Base-by-base conservation (phyloP, 805 yeast genomes). In the Priceomyces fermenticarens region DNA sequence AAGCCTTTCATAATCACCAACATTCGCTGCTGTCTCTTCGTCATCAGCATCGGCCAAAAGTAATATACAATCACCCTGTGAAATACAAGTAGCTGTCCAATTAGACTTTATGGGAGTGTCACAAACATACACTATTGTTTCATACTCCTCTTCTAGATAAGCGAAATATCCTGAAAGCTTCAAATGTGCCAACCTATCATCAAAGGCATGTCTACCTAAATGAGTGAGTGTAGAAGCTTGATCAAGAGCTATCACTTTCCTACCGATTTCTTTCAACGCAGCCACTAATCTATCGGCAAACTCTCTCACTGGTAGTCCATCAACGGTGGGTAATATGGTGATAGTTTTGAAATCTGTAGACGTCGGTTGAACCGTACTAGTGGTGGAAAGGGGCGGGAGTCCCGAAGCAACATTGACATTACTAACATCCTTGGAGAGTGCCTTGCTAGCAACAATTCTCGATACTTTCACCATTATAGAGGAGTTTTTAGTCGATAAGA, bases 61-160 rank as follows among this genome's bases (percentile, higher is more conserved):
- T 26, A 93, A 67, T n/a, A 91, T 80, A 66, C 97, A 90, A 61
- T 91, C 98, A 12, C 96, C 98, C 60, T 91, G 97, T 7, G 90
- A 81, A 31, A 91, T 85, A 60, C 98, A 93, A 0, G 97, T 88
- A 7, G 80, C 75, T 0, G 97, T 88, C 99, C 99, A 91, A 13
- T 81, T 75, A 0, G 97, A 85, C 49, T 80, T 81, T 2, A 85
- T 80, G 0, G 85, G 74, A 0, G 97, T 81, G 53, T 93, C 98
- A 17, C 93, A 90, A 10, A 91, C 81, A 55, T 91, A 93, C 2
- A 91, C 79, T 3, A 93, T 85, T n/a, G 88, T 84, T 49, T 91
- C 88, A 58, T 83, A 87, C 46, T 79, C 76, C 53, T 90, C 97
- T 67, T 91, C 99, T 36, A 93, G 70, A 50, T 88, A 95, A 0